Percentiles rank a stretch among this genome's conserved stretches.
These are phyloP conservation scores for Pseudocercospora macadamiae DNA, from an alignment of 2,329 filamentous ascomycete species.

Conservation along the genomic window DNA sequence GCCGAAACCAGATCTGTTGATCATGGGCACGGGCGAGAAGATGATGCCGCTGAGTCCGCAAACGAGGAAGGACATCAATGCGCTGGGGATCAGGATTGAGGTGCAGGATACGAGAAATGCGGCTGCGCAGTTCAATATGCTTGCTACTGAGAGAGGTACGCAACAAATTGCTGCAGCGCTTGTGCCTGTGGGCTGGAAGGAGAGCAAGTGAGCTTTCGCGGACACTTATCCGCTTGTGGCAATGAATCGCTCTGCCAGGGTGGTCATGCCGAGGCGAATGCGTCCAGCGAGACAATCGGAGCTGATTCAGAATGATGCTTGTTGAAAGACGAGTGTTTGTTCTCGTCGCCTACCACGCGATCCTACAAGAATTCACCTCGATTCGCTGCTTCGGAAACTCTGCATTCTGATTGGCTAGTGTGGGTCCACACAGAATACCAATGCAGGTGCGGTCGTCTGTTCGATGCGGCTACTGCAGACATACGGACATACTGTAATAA, in stretches of 20 bases:
- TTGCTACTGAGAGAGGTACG: conserved; percentile 91
- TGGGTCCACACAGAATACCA: too few relatives aligned
- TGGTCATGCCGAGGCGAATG: too few relatives aligned
- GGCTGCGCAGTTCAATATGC: conserved; percentile 88
- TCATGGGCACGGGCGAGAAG: conserved; percentile 80
- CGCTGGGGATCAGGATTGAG: conserved; percentile 82
- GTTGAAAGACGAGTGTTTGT: too few relatives aligned
- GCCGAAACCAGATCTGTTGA: conserved; percentile 91
- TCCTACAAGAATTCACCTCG: not conserved
- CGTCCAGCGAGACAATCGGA: too few relatives aligned
- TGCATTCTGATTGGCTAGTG: conserved; percentile 2
- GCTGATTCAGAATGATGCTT: too few relatives aligned
- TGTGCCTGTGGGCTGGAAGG: conserved; percentile 82
- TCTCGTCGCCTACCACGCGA: not conserved
- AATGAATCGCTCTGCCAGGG: too few relatives aligned
- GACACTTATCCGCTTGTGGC: too few relatives aligned
- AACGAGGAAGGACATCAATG: conserved; percentile 71
- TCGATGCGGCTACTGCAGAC: not conserved
- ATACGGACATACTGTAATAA: not conserved
- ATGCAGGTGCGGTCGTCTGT: not conserved
- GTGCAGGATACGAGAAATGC: conserved; percentile 92
- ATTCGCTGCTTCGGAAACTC: conserved; percentile 11
- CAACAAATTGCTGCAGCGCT: conserved; percentile 83
- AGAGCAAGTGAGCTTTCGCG: conserved; percentile 43
- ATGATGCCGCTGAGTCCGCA: conserved; percentile 77